phyloP scores from a whole-genome alignment of 2,329 filamentous ascomycete species.

The Nigrospora osmanthi region DNA sequence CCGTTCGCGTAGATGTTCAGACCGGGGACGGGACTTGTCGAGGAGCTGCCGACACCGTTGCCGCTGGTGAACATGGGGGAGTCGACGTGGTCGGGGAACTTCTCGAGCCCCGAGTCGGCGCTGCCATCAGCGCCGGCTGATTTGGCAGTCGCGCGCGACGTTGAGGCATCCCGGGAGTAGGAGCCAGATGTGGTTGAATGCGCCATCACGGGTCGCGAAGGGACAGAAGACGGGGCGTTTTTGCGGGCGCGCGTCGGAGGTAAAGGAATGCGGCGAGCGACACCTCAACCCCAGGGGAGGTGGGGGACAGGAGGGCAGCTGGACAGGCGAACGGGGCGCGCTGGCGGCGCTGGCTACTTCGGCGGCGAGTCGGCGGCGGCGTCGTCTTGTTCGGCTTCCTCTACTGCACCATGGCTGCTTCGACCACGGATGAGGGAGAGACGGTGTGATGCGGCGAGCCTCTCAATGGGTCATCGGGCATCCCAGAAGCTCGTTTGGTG shows the following conservation, averaged over 20 bases:
- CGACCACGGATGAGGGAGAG: no score
- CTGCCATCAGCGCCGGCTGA: slow-evolving; percentile 15
- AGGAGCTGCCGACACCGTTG: slow-evolving; percentile 14
- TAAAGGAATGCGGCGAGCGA: no score
- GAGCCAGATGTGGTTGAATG: slow-evolving; percentile 22
- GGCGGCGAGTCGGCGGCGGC: no score
- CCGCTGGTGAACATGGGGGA: slow-evolving; percentile 20
- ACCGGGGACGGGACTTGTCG: slow-evolving; percentile 8
- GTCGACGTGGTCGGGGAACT: slow-evolving; percentile 25
- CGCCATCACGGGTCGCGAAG: slow-evolving; percentile 16
- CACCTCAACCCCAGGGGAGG: no score
- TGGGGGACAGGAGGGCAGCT: no score
- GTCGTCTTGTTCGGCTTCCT: no score
- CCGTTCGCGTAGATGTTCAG: slow-evolving; percentile 21
- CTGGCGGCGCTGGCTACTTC: no score
- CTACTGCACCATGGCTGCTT: no score
- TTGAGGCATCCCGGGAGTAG: slow-evolving; percentile 20
- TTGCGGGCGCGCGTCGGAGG: not conserved
- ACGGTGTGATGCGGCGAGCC: no score
- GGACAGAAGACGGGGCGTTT: not conserved
- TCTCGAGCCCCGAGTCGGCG: slow-evolving; percentile 20
- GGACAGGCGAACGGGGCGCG: no score
- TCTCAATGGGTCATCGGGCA: no score
- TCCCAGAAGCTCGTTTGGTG: no score
- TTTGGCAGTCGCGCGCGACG: slow-evolving; percentile 19